Evolutionary conservation across 306 rosid species (phyloP), one percentile per base, ranked within the genome.

Genomic region (Trifolium dubium): DNA sequence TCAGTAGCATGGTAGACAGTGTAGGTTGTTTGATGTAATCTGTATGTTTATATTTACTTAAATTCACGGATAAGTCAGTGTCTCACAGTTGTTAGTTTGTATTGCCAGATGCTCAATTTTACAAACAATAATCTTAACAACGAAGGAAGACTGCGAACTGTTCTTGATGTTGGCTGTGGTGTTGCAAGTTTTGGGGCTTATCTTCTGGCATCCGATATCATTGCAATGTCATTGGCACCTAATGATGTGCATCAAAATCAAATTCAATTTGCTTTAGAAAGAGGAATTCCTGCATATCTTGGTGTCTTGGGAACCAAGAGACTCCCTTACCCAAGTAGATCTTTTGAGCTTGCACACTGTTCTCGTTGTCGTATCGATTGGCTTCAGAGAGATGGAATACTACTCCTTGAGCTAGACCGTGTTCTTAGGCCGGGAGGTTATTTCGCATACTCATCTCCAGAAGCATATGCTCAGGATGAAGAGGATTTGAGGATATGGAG

Each of bases 211-310:
- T 82, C 79, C n/a, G 54, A 82, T 53, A 77, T 82, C 72, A 82
- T 82, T 72, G 76, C 85, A 51, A 82, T 82, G 85, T 82, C 85
- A 32, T 77, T 82, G 76, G 82, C 85, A 66, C 85, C 85, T 56
- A 82, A 82, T 50, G 85, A 82, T 61, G 82, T 82, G 72, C 85
- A 82, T 43, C 82, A 82, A 72, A 82, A 77, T 61, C 85, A 82
- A 77, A 82, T 82, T 72, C 85, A 82, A 31, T 77, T 82, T 41
- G 85, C 85, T 40, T 56, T 82, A 43, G 85, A 82, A 73, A 77
- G 85, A 82, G 82, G 85, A 72, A 72, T 82, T 32, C 85, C 82
- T 59, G 85, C 85, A 31, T 81, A 81, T 67, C 82, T 81, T 51
- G 85, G 82, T 66, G 85, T 81, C 35, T 61, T 81, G 68, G 85